These are phyloP conservation scores for Chaetomiaceae sp. DNA, from an alignment of 2,329 filamentous ascomycete genomes.

Conservation along the genomic window DNA sequence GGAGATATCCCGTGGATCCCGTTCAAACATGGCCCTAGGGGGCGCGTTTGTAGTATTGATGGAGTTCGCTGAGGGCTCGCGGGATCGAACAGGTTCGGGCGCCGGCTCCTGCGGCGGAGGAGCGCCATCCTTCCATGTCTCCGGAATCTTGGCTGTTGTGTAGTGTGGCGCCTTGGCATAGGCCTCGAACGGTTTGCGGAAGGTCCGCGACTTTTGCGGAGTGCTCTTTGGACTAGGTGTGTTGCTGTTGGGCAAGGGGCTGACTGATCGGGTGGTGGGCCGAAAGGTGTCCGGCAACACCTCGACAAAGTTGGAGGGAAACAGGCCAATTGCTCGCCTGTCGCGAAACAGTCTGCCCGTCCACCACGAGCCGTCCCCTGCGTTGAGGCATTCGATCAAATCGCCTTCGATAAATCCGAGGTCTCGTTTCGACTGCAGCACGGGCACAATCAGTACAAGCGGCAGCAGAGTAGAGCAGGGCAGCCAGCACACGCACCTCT, in stretches of 20 bases:
- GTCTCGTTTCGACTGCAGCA: constrained; percentile 71
- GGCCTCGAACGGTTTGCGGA: constrained; percentile 61
- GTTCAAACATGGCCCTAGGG: constrained; percentile 28
- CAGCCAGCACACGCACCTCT: constrained; percentile 48
- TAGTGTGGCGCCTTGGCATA: constrained; percentile 62
- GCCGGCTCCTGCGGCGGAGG: constrained; percentile 40
- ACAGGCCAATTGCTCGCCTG: constrained; percentile 82
- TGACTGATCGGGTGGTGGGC: constrained; percentile 59
- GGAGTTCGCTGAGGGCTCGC: constrained; percentile 39
- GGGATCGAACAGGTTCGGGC: constrained; percentile 37
- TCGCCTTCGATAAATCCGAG: constrained; percentile 97
- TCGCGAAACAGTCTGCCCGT: constrained; percentile 87
- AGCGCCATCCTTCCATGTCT: constrained; percentile 45
- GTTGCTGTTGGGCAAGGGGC: constrained; percentile 52
- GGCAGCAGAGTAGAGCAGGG: neutral
- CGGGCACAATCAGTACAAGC: constrained; percentile 14
- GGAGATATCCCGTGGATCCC: constrained; percentile 11
- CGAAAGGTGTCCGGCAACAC: constrained; percentile 80
- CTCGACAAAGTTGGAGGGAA: constrained; percentile 96
- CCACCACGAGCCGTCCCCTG: constrained; percentile 98
- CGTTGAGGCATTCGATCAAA: constrained; percentile 95
- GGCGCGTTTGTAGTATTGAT: constrained; percentile 24
- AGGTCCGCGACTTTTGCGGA: constrained; percentile 55
- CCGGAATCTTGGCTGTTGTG: constrained; percentile 55
- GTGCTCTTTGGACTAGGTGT: constrained; percentile 49